Evolutionary conservation across 202 grass and related monocot species (phyloP).

Genomic region (Cymbopogon flexuosus): DNA sequence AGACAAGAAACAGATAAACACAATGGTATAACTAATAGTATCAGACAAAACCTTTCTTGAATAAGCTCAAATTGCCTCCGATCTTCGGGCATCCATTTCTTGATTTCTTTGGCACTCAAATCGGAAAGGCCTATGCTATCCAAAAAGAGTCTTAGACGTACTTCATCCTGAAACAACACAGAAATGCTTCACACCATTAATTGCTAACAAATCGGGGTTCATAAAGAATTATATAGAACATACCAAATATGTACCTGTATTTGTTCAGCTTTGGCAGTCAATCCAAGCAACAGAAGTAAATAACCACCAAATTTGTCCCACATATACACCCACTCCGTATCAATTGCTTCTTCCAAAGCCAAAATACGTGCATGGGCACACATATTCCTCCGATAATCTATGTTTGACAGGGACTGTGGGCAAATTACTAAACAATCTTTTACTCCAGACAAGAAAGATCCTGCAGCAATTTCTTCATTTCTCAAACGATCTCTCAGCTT

Average conservation of each 20-base stretch:
- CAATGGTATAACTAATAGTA: not conserved
- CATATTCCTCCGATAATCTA: conserved; percentile 90
- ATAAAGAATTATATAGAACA: conserved; percentile 20
- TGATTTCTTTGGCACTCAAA: conserved; percentile 98
- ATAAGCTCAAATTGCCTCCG: conserved; percentile 90
- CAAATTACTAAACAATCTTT: conserved; percentile 61
- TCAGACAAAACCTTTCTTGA: conserved; percentile 64
- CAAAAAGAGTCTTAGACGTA: conserved; percentile 96
- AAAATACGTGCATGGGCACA: conserved; percentile 98
- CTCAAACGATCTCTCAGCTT: conserved; percentile 90
- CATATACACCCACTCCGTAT: conserved; percentile 99
- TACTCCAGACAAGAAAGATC: conserved; percentile 68
- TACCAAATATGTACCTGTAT: conserved; percentile 63
- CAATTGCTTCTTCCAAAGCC: conserved; percentile 96
- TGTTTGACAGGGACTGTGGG: conserved; percentile 54
- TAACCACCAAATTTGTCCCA: conserved; percentile 99
- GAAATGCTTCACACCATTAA: conserved; percentile 17
- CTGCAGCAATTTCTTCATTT: conserved; percentile 85
- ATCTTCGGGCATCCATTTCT: conserved; percentile 99
- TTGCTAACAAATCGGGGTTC: not conserved
- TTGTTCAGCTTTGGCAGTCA: conserved; percentile 99
- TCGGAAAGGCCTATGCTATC: conserved; percentile 96
- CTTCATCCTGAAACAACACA: conserved; percentile 86
- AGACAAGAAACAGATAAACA: too few relatives aligned
- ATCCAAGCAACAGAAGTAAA: conserved; percentile 95